Evolutionary conservation across 495 filamentous ascomycete genomes (phyloP).

Genomic region (Penicillium robsamsonii): DNA sequence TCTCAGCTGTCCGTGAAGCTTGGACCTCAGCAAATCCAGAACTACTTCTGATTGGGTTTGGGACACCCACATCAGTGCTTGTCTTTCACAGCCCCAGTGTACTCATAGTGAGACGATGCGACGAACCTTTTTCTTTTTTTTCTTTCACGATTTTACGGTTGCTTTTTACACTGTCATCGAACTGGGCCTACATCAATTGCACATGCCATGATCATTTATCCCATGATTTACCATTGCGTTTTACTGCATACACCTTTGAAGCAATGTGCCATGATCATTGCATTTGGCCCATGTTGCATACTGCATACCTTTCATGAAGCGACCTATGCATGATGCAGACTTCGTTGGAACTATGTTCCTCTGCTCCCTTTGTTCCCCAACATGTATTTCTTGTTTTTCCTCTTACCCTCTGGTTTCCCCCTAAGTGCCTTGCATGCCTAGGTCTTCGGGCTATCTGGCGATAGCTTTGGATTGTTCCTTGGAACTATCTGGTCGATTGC

Average conservation of each 20-base stretch:
- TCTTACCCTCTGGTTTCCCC: constrained; percentile 8
- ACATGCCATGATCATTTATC: constrained; percentile 31
- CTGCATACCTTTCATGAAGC: constrained; percentile 20
- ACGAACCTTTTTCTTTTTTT: constrained; percentile 31
- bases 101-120: constrained; percentile 47
- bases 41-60: constrained; percentile 32
- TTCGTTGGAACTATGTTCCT: constrained; percentile 9
- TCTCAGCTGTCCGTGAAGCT: constrained; percentile 29
- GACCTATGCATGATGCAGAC: constrained; percentile 18
- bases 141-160: constrained; percentile 45
- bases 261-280: constrained; percentile 24
- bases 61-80: constrained; percentile 15
- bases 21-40: constrained; percentile 32
- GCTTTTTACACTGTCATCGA: constrained; percentile 35
- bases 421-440: not conserved
- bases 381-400: constrained; percentile 15
- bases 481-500: constrained; percentile 9
- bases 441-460: constrained; percentile 13
- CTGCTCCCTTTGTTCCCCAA: constrained; percentile 12
- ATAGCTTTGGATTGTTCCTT: constrained; percentile 11
- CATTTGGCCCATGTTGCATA: constrained; percentile 23
- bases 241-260: constrained; percentile 19
- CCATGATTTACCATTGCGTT: constrained; percentile 13
- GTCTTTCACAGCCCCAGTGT: constrained; percentile 33
- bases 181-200: constrained; percentile 24